These are phyloP conservation scores for Colletotrichum orchidophilum DNA, from an alignment of 2,329 filamentous ascomycete genomes.

Conservation along the genomic window DNA sequence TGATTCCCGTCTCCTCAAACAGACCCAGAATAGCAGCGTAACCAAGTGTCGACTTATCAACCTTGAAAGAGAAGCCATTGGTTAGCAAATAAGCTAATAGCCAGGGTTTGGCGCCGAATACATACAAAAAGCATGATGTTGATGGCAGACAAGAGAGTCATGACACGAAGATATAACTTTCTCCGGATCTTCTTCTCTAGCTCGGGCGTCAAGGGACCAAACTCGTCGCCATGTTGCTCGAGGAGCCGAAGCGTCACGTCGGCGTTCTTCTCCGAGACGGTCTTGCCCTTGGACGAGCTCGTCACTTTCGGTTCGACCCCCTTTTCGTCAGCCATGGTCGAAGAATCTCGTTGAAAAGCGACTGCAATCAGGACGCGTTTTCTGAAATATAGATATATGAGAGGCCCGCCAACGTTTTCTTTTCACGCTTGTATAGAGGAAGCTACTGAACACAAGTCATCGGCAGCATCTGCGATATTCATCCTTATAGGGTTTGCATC, in stretches of 20 bases:
- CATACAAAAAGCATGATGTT: constrained; percentile 49
- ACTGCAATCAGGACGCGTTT: neutral
- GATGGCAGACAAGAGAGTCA: constrained; percentile 44
- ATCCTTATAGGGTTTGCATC: neutral
- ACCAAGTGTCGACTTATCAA: constrained; percentile 51
- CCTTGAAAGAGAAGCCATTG: constrained; percentile 35
- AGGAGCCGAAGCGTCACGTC: constrained; percentile 48
- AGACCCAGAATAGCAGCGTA: constrained; percentile 52
- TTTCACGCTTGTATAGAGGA: neutral
- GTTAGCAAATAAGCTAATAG: neutral
- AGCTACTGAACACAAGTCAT: neutral
- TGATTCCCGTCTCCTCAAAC: constrained; percentile 51
- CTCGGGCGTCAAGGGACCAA: constrained; percentile 44
- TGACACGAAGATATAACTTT: constrained; percentile 46
- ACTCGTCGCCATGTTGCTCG: constrained; percentile 44
- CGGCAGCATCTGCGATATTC: neutral
- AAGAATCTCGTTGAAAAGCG: neutral
- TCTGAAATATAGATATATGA: no score
- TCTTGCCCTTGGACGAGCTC: constrained; percentile 14
- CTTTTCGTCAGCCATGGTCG: constrained; percentile 24
- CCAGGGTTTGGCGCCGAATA: neutral
- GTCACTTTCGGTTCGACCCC: neutral
- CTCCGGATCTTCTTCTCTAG: constrained; percentile 42
- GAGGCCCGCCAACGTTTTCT: neutral
- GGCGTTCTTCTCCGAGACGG: constrained; percentile 40